These are phyloP conservation scores for Viridothelium virens DNA, from an alignment of 495 filamentous ascomycete species.

Conservation along the genomic window DNA sequence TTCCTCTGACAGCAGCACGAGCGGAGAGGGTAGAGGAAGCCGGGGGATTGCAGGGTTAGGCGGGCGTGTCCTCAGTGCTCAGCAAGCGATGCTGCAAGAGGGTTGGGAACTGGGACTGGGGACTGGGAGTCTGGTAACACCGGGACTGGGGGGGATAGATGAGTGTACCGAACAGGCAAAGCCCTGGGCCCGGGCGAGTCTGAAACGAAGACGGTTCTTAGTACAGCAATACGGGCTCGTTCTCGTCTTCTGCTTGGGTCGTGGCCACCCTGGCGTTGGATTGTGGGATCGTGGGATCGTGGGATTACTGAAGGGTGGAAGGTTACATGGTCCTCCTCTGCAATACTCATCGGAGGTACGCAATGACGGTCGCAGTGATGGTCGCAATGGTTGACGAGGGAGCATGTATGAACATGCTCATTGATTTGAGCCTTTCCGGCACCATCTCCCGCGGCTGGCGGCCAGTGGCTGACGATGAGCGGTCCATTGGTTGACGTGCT, in stretches of 20 bases:
- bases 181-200: neutral
- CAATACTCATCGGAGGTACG: too few species aligned
- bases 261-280: too few species aligned
- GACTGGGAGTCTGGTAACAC: neutral
- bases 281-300: too few species aligned
- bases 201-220: slow-evolving; percentile 1
- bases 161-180: slow-evolving; percentile 4
- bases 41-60: neutral
- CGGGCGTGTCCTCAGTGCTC: too few species aligned
- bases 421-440: neutral
- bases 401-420: too few species aligned
- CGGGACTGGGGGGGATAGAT: neutral
- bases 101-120: neutral
- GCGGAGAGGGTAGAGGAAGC: neutral
- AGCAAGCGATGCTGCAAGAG: too few species aligned
- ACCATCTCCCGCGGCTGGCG: too few species aligned
- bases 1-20: slow-evolving; percentile 5
- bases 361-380: neutral
- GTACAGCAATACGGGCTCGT: neutral
- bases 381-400: neutral
- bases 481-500: neutral
- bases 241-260: neutral
- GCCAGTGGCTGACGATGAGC: too few species aligned
- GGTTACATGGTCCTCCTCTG: too few species aligned
- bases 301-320: too few species aligned